A percentile compares a stretch with the other conserved stretches of the same genome.
Conservation (phyloP, 371 early-diverging fungal species). For the Mortierella sp. region DNA sequence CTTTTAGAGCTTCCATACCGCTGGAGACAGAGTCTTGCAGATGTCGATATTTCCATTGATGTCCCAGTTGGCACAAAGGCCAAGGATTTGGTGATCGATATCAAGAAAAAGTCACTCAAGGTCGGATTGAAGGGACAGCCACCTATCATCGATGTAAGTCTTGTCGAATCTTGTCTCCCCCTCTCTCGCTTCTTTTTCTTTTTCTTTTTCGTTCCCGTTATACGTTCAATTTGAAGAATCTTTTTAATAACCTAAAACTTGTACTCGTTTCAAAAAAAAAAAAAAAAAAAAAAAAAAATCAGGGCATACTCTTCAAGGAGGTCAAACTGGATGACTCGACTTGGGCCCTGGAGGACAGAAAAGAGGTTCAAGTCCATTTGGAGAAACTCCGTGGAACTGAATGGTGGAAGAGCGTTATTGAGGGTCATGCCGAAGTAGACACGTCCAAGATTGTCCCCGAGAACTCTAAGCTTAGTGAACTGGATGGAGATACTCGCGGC, state of each 20-base stretch:
- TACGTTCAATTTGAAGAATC: not conserved
- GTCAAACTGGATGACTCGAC: slow-evolving; percentile 86
- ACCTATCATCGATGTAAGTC: slow-evolving; percentile 76
- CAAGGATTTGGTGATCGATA: slow-evolving; percentile 73
- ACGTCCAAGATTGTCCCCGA: slow-evolving; percentile 93
- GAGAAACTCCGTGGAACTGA: slow-evolving; percentile 87
- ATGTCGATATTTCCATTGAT: slow-evolving; percentile 82
- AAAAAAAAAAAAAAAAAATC: not conserved
- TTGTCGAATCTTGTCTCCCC: not conserved
- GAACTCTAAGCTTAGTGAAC: slow-evolving; percentile 86
- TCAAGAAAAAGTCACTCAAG: slow-evolving; percentile 74
- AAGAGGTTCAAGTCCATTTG: slow-evolving; percentile 80
- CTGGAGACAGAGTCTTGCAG: slow-evolving; percentile 90
- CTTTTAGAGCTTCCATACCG: slow-evolving; percentile 71
- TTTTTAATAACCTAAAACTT: no score
- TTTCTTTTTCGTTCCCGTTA: not conserved
- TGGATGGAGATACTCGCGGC: slow-evolving; percentile 91
- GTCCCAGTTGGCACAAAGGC: slow-evolving; percentile 82
- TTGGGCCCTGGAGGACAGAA: slow-evolving; percentile 83
- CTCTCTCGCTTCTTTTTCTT: not conserved
- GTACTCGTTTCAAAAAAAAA: slow-evolving; percentile 1
- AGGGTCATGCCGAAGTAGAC: slow-evolving; percentile 85
- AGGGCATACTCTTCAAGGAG: slow-evolving; percentile 80
- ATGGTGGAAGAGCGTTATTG: slow-evolving; percentile 94
- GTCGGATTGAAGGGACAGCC: slow-evolving; percentile 82